Percentiles rank a stretch among this genome's conserved stretches.
phyloP scores from a whole-genome alignment of 805 yeast genomes.

The Lachancea waltii region DNA sequence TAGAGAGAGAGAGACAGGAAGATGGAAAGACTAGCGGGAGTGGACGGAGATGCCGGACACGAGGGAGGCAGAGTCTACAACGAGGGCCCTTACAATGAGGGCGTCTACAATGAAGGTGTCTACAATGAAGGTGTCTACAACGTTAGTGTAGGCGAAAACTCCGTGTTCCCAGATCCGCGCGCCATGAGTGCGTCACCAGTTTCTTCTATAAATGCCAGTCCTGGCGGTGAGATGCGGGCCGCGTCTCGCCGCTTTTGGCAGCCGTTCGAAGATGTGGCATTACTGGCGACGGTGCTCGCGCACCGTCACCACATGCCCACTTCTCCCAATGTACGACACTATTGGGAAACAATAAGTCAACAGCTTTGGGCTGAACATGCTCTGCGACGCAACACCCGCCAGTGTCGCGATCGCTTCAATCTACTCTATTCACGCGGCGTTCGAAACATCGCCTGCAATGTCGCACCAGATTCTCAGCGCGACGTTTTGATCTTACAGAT shows the following conservation, averaged over 20 bases:
- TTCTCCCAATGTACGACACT: conserved; percentile 9
- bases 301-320: conserved; percentile 4
- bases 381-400: conserved; percentile 24
- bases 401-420: conserved; percentile 29
- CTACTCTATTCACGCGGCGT: conserved; percentile 19
- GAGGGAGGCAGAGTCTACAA: too few relatives aligned
- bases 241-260: conserved; percentile 6
- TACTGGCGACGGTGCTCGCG: conserved; percentile 5
- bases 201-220: conserved; percentile 1
- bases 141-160: too few relatives aligned
- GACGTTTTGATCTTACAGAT: conserved; percentile 3
- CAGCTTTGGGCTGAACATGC: conserved; percentile 16
- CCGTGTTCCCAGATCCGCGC: too few relatives aligned
- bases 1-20: too few relatives aligned
- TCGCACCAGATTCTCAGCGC: conserved; percentile 4
- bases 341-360: conserved; percentile 23
- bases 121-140: too few relatives aligned
- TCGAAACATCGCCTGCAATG: conserved; percentile 4
- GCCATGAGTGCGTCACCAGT: conserved; percentile 4
- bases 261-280: conserved; percentile 6
- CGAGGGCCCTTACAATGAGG: too few relatives aligned
- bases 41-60: too few relatives aligned
- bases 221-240: not conserved
- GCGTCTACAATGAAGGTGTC: too few relatives aligned
- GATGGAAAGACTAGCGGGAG: too few relatives aligned